Conservation (phyloP, 2,329 filamentous ascomycete species). For the Trichoderma arundinaceum region DNA sequence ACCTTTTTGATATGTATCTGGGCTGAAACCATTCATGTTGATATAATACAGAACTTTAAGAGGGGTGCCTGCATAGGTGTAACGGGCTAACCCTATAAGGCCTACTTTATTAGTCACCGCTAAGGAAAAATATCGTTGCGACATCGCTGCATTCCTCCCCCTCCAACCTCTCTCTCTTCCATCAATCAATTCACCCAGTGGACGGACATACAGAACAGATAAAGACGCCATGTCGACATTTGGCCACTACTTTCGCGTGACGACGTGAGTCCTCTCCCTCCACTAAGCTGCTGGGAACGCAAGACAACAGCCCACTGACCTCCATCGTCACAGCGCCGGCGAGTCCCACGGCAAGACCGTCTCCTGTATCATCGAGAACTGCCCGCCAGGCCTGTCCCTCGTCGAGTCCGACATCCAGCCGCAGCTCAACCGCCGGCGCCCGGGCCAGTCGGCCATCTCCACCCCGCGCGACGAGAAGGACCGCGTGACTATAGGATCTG, state of each 20-base stretch:
- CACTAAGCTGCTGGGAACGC: conserved; percentile 14
- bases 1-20: too few relatives aligned
- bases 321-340: conserved; percentile 48
- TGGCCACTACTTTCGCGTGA: conserved; percentile 80
- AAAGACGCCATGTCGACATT: conserved; percentile 78
- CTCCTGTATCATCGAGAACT: conserved; percentile 93
- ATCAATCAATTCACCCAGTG: conserved; percentile 30
- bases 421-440: too few relatives aligned
- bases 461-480: too few relatives aligned
- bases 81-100: too few relatives aligned
- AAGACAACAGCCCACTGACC: neutral
- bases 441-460: too few relatives aligned
- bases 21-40: too few relatives aligned
- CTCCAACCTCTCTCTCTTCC: conserved; percentile 28
- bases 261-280: conserved; percentile 64
- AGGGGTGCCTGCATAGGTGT: too few relatives aligned
- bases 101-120: conserved; percentile 30
- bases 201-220: conserved; percentile 31
- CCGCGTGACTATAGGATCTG: too few relatives aligned
- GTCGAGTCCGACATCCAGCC: too few relatives aligned
- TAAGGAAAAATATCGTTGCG: conserved; percentile 27
- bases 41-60: too few relatives aligned
- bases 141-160: conserved; percentile 26
- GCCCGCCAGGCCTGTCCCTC: conserved; percentile 89
- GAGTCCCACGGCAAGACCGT: conserved; percentile 89